These are phyloP conservation scores for Coelastrella sp. DNA, from an alignment of 139 green algal genomes.

Conservation along the genomic window DNA sequence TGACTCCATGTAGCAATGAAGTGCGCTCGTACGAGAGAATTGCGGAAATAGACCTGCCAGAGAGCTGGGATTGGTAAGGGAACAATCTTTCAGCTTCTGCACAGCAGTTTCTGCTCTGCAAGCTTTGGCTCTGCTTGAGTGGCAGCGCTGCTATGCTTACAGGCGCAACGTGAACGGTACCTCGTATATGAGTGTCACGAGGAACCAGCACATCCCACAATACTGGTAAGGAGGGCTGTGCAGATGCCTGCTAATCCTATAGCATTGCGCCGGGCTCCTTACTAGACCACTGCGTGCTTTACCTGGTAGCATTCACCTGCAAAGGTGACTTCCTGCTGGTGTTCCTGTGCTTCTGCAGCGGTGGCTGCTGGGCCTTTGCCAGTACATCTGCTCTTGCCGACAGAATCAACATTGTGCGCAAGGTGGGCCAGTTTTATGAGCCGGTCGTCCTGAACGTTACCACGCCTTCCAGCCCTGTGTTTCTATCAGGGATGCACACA, in stretches of 20 bases:
- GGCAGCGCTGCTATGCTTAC: background rate
- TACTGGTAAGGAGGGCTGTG: constrained; percentile 61
- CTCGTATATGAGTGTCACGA: constrained; percentile 73
- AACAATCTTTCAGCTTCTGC: background rate
- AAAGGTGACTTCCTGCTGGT: background rate
- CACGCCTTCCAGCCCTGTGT: too few species aligned
- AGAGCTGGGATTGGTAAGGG: constrained; percentile 64
- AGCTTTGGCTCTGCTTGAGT: background rate
- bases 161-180: constrained; percentile 74
- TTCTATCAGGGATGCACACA: too few species aligned
- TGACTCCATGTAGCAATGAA: constrained; percentile 25
- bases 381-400: constrained; percentile 82
- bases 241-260: too few species aligned
- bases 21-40: constrained; percentile 44
- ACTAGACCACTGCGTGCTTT: background rate
- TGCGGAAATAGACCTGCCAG: constrained; percentile 49
- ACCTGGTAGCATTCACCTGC: too few species aligned
- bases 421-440: background rate
- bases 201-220: constrained; percentile 85
- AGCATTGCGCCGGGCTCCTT: background rate
- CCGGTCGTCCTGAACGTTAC: too few species aligned
- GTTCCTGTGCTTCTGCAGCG: constrained; percentile 45
- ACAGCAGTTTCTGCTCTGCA: too few species aligned
- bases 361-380: constrained; percentile 88
- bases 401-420: constrained; percentile 85